phyloP scores from a whole-genome alignment of 345 rosid species.

The Ailanthus altissimus region DNA sequence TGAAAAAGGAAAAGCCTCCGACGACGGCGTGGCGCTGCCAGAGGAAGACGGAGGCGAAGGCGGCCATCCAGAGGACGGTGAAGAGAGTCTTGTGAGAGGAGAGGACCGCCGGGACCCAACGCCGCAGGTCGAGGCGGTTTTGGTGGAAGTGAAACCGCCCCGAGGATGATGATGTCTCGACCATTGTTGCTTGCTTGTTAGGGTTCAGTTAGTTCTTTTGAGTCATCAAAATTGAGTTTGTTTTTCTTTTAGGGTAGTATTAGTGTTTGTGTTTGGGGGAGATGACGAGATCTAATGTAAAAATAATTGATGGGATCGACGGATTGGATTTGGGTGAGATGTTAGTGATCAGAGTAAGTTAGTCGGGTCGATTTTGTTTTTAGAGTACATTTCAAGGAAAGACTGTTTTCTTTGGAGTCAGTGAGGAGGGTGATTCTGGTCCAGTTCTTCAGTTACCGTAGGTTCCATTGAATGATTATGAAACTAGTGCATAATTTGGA shows the following conservation, averaged over 20 bases:
- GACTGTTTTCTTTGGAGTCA: neutral
- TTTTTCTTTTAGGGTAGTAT: neutral
- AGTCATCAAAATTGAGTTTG: neutral
- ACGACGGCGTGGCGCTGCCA: slow-evolving; percentile 72
- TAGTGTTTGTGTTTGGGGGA: neutral
- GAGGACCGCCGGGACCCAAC: slow-evolving; percentile 54
- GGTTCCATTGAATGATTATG: neutral
- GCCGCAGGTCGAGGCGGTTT: slow-evolving; percentile 54
- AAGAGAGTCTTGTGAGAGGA: slow-evolving; percentile 80
- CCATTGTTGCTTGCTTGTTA: slow-evolving; percentile 35
- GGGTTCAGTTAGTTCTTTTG: neutral
- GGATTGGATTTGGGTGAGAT: slow-evolving; percentile 36
- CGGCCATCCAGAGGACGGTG: slow-evolving; percentile 77
- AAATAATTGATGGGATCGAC: neutral
- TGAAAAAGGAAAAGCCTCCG: slow-evolving; percentile 44
- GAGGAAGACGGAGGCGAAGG: slow-evolving; percentile 67
- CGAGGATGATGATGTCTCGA: slow-evolving; percentile 46
- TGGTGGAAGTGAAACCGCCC: slow-evolving; percentile 54
- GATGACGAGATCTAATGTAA: neutral
- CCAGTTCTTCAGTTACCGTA: neutral
- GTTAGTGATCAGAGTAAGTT: slow-evolving; percentile 36
- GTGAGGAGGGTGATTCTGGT: neutral
- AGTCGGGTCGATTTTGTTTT: slow-evolving; percentile 1
- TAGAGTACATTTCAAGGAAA: slow-evolving; percentile 36
- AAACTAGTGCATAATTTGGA: neutral